These are phyloP conservation scores for Polytrichum formosum DNA, from an alignment of 225 moss, liverwort and hornwort genomes.

Conservation along the genomic window DNA sequence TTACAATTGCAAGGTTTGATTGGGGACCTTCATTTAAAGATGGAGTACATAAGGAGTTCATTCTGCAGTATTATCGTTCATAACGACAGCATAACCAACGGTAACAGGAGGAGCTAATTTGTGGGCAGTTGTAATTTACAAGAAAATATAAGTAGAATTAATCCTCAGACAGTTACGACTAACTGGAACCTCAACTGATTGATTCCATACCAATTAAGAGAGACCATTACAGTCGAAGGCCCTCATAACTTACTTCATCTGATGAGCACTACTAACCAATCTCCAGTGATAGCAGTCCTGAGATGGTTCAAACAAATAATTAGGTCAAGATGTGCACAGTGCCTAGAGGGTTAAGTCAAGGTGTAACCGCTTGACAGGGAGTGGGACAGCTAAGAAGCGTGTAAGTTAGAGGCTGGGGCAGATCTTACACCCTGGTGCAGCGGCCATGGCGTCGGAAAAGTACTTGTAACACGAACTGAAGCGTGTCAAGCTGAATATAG, in stretches of 20 bases:
- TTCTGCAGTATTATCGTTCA: no score
- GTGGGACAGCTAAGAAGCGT: neutral
- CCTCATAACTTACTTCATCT: neutral
- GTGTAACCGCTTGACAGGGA: conserved; percentile 5
- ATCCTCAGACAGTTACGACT: neutral
- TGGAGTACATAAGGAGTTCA: no score
- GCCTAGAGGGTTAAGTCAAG: neutral
- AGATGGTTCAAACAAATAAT: neutral
- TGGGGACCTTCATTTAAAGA: no score
- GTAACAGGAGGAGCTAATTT: no score
- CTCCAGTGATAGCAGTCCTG: neutral
- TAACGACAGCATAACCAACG: no score
- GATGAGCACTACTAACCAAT: neutral
- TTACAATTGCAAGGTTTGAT: no score
- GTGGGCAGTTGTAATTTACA: neutral
- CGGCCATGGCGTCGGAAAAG: conserved; percentile 1
- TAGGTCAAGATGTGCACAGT: neutral
- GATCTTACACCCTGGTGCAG: neutral
- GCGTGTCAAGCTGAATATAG: neutral
- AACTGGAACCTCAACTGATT: neutral
- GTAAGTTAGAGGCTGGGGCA: neutral
- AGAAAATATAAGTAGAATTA: neutral
- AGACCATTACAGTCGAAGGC: neutral
- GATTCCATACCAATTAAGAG: neutral
- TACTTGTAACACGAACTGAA: neutral